Evolutionary conservation across 129 eudicot species (phyloP), one percentile per base, ranked within the genome.

Genomic region (Pseudognaphalium luteoalbum): DNA sequence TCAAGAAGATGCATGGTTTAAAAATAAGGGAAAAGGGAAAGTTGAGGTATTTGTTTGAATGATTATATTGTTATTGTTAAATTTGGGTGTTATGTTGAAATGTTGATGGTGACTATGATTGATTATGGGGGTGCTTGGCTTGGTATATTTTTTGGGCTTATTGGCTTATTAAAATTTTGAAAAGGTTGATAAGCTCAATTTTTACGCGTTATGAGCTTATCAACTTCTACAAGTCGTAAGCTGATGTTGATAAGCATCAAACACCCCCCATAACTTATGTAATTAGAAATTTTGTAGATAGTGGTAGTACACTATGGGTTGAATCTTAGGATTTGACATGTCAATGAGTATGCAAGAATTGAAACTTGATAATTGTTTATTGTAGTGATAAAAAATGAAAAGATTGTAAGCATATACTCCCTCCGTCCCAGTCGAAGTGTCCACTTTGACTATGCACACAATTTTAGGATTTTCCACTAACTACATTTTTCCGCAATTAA

Each of bases 1-100:
- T 21, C 99, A 94, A 71, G 99, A 94, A 85, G 99, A 94, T 1
- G 97, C 97, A 6, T 94, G 99, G 99, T 94, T 94, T 80, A 91
- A 87, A 83, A 41, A 33, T 37, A 87, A 30, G 0, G 83, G 57
- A 41, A 50, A 67, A 21, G 82, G 78, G 34, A 82, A 85, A 65
- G 86, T 87, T 35, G 86, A 94, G 99, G 99, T 94, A 82, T 51
- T 2, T 41, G 51, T 66, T 47, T 79, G 17, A 16, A 47, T 5
- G 29, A 2, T 69, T 52, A 60, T 33, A 1, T 50, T 52, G 17
- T 71, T 1, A 65, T 15, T 72, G 0, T 51, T 17, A 11, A 4
- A 19, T 15, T 54, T 29, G 2, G 59, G 58, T 44, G 30, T 57
- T 33, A 42, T 70, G 70, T 20, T 37, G 50, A 10, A 34, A 51